Evolutionary conservation across 345 rosid genomes (phyloP), one percentile per base, ranked within the genome.

Genomic region (Aquilaria sinensis): DNA sequence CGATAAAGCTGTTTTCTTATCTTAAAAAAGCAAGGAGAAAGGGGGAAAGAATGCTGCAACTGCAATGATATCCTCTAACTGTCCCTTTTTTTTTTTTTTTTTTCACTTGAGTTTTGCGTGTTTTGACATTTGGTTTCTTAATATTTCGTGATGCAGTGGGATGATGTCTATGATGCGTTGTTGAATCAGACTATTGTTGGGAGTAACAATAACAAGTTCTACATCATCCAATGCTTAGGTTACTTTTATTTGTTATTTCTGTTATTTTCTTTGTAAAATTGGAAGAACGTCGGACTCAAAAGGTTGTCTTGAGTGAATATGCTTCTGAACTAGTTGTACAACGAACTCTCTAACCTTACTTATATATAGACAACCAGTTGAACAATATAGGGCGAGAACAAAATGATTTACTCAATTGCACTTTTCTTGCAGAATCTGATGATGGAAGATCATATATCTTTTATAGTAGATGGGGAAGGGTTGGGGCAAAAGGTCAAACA

Each of bases 401-500:
- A 48, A n/a, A 53, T 57, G 46, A 31, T 54, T 53, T 53, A 56
- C 64, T 63, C 23, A 6, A 31, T 14, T 33, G 34, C 47, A 54
- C 48, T 53, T 47, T 76, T 2, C 64, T 57, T 63, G 72, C 89
- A 92, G 98, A 85, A 71, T 87, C 96, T 57, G 91, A 89, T 78
- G 81, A 56, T 33, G 75, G 80, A 41, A 82, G 83, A 51, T 58
- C 83, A 65, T 92, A 80, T 73, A 74, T 81, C 74, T 87, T 87
- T 51, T 83, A 81, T 71, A 70, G 57, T 56, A 87, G 91, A 80
- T 92, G 98, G 98, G 96, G 98, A 31, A 84, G 98, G 75, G 96
- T 89, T 70, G 96, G 98, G 49, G 74, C 81, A 16, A 85, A 80
- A 76, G 98, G 96, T 68, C 98, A 84, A 76, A 82, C 76, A 65